phyloP scores from a whole-genome alignment of 192 early-diverging fungal genomes.

The Coemansia sp. region DNA sequence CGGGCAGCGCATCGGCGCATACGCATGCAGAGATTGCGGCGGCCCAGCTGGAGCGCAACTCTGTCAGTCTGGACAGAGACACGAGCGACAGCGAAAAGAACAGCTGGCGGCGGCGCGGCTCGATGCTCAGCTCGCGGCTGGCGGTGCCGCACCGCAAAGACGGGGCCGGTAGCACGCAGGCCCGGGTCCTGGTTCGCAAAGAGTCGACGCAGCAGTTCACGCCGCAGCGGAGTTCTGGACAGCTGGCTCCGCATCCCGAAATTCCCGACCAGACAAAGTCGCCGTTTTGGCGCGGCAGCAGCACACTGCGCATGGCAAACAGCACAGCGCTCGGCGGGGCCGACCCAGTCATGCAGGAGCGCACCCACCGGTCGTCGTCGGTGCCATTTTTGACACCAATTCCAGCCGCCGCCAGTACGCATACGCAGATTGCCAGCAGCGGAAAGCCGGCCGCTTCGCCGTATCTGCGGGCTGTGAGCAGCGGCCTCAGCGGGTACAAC shows the following conservation, averaged over 20 bases:
- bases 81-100: constrained; percentile 19
- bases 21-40: constrained; percentile 27
- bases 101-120: constrained; percentile 52
- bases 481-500: constrained; percentile 21
- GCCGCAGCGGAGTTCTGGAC: constrained; percentile 1
- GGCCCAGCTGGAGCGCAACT: constrained; percentile 25
- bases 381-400: constrained; percentile 46
- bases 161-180: neutral
- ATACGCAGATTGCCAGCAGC: neutral
- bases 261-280: constrained; percentile 10
- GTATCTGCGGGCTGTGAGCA: constrained; percentile 44
- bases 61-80: constrained; percentile 20
- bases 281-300: constrained; percentile 40
- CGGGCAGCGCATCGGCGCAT: constrained; percentile 13
- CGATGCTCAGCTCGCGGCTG: constrained; percentile 40
- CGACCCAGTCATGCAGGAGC: constrained; percentile 18
- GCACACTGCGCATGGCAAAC: constrained; percentile 15
- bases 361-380: constrained; percentile 52
- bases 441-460: constrained; percentile 34
- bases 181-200: constrained; percentile 29
- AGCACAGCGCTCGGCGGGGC: constrained; percentile 5
- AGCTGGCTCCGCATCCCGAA: constrained; percentile 9
- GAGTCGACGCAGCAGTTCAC: constrained; percentile 40
- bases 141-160: constrained; percentile 34
- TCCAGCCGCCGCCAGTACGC: constrained; percentile 8